Conservation (phyloP, 192 early-diverging fungal species). For the Gryganskiella cystojenkinii region DNA sequence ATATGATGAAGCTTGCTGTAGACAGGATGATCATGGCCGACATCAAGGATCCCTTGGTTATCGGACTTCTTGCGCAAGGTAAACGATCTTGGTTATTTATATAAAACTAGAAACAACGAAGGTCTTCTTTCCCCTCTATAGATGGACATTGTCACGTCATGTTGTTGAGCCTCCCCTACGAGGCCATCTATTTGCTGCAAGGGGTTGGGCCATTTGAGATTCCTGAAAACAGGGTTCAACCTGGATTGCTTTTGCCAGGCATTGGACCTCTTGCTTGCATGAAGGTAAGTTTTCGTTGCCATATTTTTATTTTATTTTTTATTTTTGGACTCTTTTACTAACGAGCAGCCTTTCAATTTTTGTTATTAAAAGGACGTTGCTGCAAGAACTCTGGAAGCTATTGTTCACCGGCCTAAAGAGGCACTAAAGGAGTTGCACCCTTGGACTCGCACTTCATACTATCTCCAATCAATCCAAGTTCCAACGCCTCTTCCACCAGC, state of each 20-base stretch:
- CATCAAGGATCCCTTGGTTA: not conserved
- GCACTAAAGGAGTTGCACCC: not conserved
- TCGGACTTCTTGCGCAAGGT: conserved; percentile 3
- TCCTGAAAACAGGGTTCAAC: not conserved
- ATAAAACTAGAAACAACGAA: not conserved
- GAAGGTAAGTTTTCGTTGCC: not conserved
- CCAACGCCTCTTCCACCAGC: conserved; percentile 1
- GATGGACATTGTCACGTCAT: not conserved
- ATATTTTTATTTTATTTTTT: not conserved
- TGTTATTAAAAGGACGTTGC: not conserved
- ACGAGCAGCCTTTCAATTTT: not conserved
- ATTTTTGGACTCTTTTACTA: conserved; percentile 3
- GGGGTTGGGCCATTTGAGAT: not conserved
- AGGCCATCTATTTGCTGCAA: conserved; percentile 4
- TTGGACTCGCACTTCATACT: conserved; percentile 9
- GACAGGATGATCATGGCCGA: not conserved
- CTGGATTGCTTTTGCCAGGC: conserved; percentile 5
- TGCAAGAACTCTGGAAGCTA: conserved; percentile 3
- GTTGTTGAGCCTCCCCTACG: not conserved
- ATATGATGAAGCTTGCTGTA: conserved; percentile 7
- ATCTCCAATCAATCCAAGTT: not conserved
- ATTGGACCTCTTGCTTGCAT: conserved; percentile 8
- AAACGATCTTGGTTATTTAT: not conserved
- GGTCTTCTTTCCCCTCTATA: not conserved
- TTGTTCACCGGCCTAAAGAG: not conserved